Base-by-base conservation (phyloP, 805 yeast genomes). In the Saturnispora serradocipensis region DNA sequence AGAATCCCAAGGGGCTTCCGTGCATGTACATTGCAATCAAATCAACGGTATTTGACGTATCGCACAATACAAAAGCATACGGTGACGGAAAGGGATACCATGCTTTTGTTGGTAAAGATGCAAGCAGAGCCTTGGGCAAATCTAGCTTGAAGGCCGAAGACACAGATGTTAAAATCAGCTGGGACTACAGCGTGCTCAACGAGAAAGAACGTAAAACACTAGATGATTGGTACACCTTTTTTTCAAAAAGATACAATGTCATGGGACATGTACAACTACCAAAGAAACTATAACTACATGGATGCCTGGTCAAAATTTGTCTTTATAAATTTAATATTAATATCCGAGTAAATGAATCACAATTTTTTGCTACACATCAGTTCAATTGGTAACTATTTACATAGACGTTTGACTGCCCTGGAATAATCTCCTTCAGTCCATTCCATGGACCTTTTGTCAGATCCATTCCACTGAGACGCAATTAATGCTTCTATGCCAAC, bases 41-140 rank as follows among this genome's bases (percentile, higher is more conserved):
- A 54, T 93, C 95, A 20, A 73, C 73, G 2, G 79, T 88, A 10
- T 88, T 86, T 64, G 96, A 88, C 60, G 96, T 88, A 9, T 76
- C 86, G 0, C 62, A 70, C 45, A 88, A 87, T 61, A 58, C 64
- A 11, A 78, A 75, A 15, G 82, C 82, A 39, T 88, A 88, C 62
- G 96, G 95, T 0, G 83, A 84, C 3, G 90, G 89, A 0, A 77
- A 80, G 54, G 81, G 83, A 22, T 88, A 88, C 66, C 81, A 80
- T 59, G 78, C 73, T 6, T 73, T 88, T 42, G 86, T 81, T 9
- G 96, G 91, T 5, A 79, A 77, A 56, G 96, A 88, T 58, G 86
- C 87, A 22, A 78, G 87, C 34, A 70, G 93, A 53, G 84, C 91
- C 2, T 69, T 88, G 49, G 96, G 86, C 2, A 77, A 82, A 59